Evolutionary conservation across 345 rosid genomes (phyloP).

Genomic region (Populus deltoides): DNA sequence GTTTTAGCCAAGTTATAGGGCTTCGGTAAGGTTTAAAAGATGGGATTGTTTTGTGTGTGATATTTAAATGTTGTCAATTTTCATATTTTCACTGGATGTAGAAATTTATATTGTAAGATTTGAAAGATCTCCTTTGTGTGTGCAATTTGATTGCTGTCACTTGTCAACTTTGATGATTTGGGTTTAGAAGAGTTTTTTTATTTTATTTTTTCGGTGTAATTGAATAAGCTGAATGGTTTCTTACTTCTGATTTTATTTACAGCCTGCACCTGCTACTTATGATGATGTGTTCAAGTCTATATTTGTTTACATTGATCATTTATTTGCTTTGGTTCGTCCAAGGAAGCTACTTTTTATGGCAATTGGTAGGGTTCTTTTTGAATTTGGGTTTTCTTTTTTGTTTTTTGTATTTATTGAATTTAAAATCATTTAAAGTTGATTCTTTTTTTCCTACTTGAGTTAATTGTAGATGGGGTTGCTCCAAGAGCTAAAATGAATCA

Average conservation of each 20-base stretch:
- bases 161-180: neutral
- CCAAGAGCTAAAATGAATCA: constrained; percentile 99
- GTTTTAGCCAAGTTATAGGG: neutral
- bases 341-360: constrained; percentile 95
- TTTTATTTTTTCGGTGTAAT: neutral
- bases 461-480: constrained; percentile 85
- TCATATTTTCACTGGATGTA: neutral
- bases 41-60: neutral
- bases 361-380: constrained; percentile 52
- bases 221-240: neutral
- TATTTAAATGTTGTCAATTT: neutral
- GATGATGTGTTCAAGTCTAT: constrained; percentile 83
- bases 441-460: neutral
- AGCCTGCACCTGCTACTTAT: constrained; percentile 92
- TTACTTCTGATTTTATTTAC: constrained; percentile 28
- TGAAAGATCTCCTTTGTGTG: neutral
- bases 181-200: neutral
- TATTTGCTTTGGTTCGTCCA: constrained; percentile 84
- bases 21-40: neutral
- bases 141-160: neutral
- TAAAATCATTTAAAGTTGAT: neutral
- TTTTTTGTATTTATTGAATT: neutral
- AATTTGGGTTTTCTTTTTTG: neutral
- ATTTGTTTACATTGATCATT: constrained; percentile 89
- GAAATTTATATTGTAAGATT: neutral